These are phyloP conservation scores for Omphalotus olearius DNA, from an alignment of 1,284 basidiomycete species.

Conservation along the genomic window DNA sequence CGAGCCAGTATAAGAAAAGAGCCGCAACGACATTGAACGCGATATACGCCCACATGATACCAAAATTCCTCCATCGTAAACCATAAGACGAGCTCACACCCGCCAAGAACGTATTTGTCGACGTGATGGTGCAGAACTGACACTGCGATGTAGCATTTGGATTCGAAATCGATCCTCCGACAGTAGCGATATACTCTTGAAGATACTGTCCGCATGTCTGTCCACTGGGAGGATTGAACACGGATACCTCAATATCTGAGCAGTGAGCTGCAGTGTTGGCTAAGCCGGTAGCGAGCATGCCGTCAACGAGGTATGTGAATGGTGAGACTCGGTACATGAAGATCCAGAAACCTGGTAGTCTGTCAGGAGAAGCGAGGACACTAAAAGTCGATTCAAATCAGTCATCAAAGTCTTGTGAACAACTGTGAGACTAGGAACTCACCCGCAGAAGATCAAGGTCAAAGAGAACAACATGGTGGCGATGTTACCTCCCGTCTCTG, in stretches of 20 bases:
- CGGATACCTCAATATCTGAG: conserved; percentile 34
- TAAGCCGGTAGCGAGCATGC: conserved; percentile 28
- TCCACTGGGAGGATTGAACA: conserved; percentile 53
- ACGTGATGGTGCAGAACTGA: conserved; percentile 48
- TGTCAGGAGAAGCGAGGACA: conserved; percentile 49
- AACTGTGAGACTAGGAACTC: conserved; percentile 23
- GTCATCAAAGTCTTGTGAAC: conserved; percentile 7
- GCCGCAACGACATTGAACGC: conserved; percentile 19
- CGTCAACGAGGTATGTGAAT: conserved; percentile 62
- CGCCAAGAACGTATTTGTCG: conserved; percentile 55
- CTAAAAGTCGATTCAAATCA: conserved; percentile 24
- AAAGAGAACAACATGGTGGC: conserved; percentile 27
- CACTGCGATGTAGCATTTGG: conserved; percentile 48
- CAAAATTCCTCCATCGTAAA: conserved; percentile 61
- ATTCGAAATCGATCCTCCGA: conserved; percentile 69
- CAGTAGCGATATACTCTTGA: conserved; percentile 43
- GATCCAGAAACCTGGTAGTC: conserved; percentile 63
- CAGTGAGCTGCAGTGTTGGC: conserved; percentile 27
- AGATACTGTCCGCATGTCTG: conserved; percentile 63
- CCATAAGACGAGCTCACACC: conserved; percentile 28
- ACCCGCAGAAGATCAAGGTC: conserved; percentile 36
- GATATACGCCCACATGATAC: conserved; percentile 61
- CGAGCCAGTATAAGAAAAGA: conserved; percentile 18
- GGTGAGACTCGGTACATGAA: conserved; percentile 65
- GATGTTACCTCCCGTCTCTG: conserved; percentile 32